A percentile compares a stretch with the other conserved stretches of the same genome.
Conservation (phyloP, 106 monocot species). For the Acorus calamus region DNA sequence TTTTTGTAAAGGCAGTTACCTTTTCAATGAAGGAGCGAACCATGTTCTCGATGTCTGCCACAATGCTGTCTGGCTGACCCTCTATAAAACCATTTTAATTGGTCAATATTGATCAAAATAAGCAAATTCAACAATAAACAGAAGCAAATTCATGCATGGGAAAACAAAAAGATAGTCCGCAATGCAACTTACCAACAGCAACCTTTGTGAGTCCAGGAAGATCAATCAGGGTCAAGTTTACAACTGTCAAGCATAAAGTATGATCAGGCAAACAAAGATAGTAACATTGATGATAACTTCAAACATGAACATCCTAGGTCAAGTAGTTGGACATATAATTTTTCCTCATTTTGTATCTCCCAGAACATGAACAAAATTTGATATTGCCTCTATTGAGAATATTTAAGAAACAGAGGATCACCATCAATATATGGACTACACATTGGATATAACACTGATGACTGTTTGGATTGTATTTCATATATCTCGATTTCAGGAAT, state of each 20-base stretch:
- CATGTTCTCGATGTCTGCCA: slow-evolving; percentile 81
- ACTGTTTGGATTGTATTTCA: too few species aligned
- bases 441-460: too few species aligned
- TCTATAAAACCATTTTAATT: slow-evolving; percentile 23
- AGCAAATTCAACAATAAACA: background rate
- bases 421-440: too few species aligned
- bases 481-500: too few species aligned
- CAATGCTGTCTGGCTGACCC: slow-evolving; percentile 73
- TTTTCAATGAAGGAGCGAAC: slow-evolving; percentile 80
- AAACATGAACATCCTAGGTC: too few species aligned
- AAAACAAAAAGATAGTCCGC: background rate
- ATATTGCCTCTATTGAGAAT: too few species aligned
- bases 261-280: slow-evolving; percentile 9
- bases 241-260: slow-evolving; percentile 47
- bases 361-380: too few species aligned
- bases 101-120: background rate
- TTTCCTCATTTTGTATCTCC: too few species aligned
- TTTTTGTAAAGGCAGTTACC: slow-evolving; percentile 16
- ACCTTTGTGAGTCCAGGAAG: slow-evolving; percentile 98
- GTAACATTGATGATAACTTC: background rate
- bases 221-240: slow-evolving; percentile 89
- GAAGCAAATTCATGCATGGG: background rate
- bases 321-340: too few species aligned
- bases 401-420: too few species aligned
- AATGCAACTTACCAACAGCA: slow-evolving; percentile 69